A percentile compares a stretch with the other conserved stretches of the same genome.
phyloP scores from a whole-genome alignment of 805 yeast genomes.

The Ascoidea tarda region DNA sequence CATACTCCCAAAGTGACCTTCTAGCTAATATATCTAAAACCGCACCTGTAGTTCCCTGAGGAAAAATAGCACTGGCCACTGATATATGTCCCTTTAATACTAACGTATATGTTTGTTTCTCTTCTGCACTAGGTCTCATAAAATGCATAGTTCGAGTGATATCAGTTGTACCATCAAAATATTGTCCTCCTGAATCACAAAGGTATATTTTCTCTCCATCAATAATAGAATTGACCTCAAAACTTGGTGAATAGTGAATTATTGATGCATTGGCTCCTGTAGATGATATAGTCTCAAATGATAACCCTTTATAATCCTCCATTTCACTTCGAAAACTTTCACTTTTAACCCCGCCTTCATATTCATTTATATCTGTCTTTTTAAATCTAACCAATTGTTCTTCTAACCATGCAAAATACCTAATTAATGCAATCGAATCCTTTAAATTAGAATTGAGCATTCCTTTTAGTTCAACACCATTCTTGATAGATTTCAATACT shows the following conservation, averaged over 20 bases:
- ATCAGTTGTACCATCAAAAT: slow-evolving; percentile 51
- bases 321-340: slow-evolving; percentile 25
- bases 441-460: slow-evolving; percentile 39
- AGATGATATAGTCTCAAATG: slow-evolving; percentile 64
- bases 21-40: slow-evolving; percentile 44
- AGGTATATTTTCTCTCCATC: slow-evolving; percentile 39
- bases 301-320: slow-evolving; percentile 43
- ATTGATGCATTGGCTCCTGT: slow-evolving; percentile 68
- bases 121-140: slow-evolving; percentile 29
- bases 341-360: slow-evolving; percentile 35
- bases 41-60: slow-evolving; percentile 39
- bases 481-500: slow-evolving; percentile 38
- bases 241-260: slow-evolving; percentile 56
- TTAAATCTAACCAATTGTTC: slow-evolving; percentile 23
- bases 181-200: slow-evolving; percentile 48
- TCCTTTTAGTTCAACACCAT: slow-evolving; percentile 32
- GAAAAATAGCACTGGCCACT: slow-evolving; percentile 34
- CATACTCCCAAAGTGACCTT: slow-evolving; percentile 40
- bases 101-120: slow-evolving; percentile 35
- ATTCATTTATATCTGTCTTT: slow-evolving; percentile 31
- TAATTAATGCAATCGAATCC: slow-evolving; percentile 42
- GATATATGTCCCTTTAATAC: slow-evolving; percentile 46
- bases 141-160: slow-evolving; percentile 49
- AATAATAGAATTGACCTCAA: slow-evolving; percentile 23
- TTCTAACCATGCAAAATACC: slow-evolving; percentile 47